Evolutionary conservation across 495 filamentous ascomycete genomes (phyloP).

Genomic region (Trichoderma asperelloides): DNA sequence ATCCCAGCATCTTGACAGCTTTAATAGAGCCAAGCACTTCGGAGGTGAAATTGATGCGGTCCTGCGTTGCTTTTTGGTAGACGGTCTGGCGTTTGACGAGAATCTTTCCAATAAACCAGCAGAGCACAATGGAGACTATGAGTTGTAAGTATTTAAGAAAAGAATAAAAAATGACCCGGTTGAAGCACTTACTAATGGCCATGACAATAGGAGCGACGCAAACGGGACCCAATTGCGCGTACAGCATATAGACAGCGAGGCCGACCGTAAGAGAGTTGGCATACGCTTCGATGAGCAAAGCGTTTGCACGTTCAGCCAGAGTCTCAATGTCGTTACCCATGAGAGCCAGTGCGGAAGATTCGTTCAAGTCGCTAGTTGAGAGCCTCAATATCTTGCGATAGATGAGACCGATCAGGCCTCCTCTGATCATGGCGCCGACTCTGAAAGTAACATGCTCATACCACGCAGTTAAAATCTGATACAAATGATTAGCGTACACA

Average conservation of each 20-base stretch:
- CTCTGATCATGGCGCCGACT: slow-evolving; percentile 50
- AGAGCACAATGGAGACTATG: slow-evolving; percentile 19
- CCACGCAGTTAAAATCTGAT: slow-evolving; percentile 27
- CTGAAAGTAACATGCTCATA: slow-evolving; percentile 54
- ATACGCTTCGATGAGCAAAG: slow-evolving; percentile 13
- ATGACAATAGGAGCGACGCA: slow-evolving; percentile 37
- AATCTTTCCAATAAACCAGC: slow-evolving; percentile 26
- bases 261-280: slow-evolving; percentile 15
- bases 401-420: slow-evolving; percentile 47
- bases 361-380: slow-evolving; percentile 29
- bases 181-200: slow-evolving; percentile 24
- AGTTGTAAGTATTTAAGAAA: slow-evolving; percentile 10
- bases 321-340: slow-evolving; percentile 36
- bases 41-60: slow-evolving; percentile 35
- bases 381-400: slow-evolving; percentile 42
- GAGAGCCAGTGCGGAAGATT: slow-evolving; percentile 44
- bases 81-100: slow-evolving; percentile 29
- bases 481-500: not conserved
- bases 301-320: slow-evolving; percentile 13
- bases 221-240: slow-evolving; percentile 20
- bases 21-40: slow-evolving; percentile 44
- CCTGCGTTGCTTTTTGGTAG: slow-evolving; percentile 36
- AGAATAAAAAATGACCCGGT: not conserved
- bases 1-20: slow-evolving; percentile 46
- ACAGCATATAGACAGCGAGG: slow-evolving; percentile 17